These are phyloP conservation scores for Isabelozyma rhagii DNA, from an alignment of 805 yeast genomes.

Conservation along the genomic window DNA sequence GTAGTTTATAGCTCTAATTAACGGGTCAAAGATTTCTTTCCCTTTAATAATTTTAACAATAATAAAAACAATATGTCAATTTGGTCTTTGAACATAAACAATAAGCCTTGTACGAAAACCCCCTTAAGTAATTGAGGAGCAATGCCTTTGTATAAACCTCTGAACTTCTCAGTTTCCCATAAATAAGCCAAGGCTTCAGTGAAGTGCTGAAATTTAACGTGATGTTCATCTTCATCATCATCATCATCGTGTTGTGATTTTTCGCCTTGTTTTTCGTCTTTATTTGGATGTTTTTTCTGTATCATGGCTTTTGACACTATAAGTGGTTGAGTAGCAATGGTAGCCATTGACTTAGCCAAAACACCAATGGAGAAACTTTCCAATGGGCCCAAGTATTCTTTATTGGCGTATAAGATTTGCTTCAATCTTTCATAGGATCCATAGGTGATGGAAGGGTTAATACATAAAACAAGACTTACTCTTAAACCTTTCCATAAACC, in stretches of 20 bases:
- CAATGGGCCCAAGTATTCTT: conserved; percentile 49
- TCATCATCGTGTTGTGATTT: conserved; percentile 22
- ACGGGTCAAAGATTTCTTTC: conserved; percentile 3
- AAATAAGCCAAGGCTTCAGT: conserved; percentile 61
- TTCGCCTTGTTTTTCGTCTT: conserved; percentile 10
- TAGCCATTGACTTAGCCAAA: conserved; percentile 76
- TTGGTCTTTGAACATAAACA: conserved; percentile 80
- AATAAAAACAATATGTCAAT: conserved; percentile 39
- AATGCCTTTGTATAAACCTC: conserved; percentile 74
- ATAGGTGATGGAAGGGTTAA: conserved; percentile 84
- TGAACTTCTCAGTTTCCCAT: conserved; percentile 59
- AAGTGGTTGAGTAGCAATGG: conserved; percentile 77
- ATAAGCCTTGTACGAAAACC: conserved; percentile 76
- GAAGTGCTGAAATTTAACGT: conserved; percentile 51
- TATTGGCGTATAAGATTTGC: conserved; percentile 42
- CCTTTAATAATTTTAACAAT: conserved; percentile 27
- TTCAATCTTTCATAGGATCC: conserved; percentile 73
- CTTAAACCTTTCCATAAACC: conserved; percentile 85
- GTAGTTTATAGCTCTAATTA: no score
- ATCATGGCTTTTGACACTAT: conserved; percentile 82
- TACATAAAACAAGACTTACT: conserved; percentile 72
- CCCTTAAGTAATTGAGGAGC: conserved; percentile 81
- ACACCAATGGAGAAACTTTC: conserved; percentile 75
- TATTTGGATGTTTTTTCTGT: conserved; percentile 44
- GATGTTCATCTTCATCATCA: conserved; percentile 29